These are phyloP conservation scores for Phytopythium helicoides DNA, from an alignment of 352 stramenopile genomes.

Conservation along the genomic window DNA sequence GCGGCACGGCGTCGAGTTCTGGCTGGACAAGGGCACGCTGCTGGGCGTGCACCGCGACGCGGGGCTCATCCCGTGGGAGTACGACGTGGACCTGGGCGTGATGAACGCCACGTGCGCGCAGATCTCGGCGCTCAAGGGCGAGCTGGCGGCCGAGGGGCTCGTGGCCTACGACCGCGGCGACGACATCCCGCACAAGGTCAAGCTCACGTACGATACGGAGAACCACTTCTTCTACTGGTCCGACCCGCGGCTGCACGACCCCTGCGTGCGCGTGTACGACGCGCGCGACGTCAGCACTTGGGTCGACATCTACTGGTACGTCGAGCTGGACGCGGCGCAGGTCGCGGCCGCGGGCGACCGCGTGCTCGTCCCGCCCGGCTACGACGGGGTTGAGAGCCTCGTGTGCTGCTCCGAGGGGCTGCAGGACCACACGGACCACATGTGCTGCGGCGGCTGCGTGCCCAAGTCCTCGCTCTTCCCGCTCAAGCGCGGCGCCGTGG, in stretches of 20 bases:
- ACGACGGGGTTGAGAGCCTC: constrained; percentile 62
- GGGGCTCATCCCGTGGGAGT: constrained; percentile 77
- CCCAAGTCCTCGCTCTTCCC: constrained; percentile 59
- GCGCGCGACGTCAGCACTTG: constrained; percentile 50
- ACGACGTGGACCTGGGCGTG: constrained; percentile 78
- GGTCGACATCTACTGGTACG: constrained; percentile 85
- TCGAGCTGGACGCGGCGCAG: constrained; percentile 45
- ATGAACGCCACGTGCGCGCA: constrained; percentile 68
- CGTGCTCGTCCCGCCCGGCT: constrained; percentile 53
- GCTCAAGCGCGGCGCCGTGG: constrained; percentile 40
- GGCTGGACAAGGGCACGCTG: constrained; percentile 80
- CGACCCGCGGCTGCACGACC: constrained; percentile 67
- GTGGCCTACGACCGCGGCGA: constrained; percentile 66
- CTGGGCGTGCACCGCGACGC: constrained; percentile 66
- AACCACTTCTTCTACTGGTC: constrained; percentile 83
- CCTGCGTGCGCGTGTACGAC: constrained; percentile 78
- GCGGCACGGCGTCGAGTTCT: constrained; percentile 71
- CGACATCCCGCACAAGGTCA: constrained; percentile 77
- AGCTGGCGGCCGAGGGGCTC: constrained; percentile 60
- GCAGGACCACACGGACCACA: constrained; percentile 56
- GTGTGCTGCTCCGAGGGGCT: constrained; percentile 74
- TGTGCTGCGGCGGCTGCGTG: constrained; percentile 78
- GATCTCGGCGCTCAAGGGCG: constrained; percentile 65
- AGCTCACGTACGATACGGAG: constrained; percentile 83
- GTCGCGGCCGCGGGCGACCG: constrained; percentile 40